These are phyloP conservation scores for Salix suchowensis DNA, from an alignment of 345 rosid species.

Conservation along the genomic window DNA sequence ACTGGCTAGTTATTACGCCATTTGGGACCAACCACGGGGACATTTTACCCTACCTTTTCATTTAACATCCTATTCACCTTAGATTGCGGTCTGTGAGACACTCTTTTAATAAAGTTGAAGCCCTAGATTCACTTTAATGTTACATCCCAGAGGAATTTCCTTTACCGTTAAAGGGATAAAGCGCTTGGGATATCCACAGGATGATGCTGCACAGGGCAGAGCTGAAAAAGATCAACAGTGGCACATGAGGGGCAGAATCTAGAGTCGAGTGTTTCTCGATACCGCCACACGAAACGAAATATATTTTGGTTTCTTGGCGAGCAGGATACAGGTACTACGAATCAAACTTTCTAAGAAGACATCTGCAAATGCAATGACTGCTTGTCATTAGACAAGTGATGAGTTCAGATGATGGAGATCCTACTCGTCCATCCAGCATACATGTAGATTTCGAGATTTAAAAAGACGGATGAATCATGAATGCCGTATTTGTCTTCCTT, in stretches of 20 bases:
- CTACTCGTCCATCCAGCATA: background rate
- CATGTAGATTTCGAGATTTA: background rate
- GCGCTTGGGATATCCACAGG: background rate
- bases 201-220: background rate
- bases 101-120: conserved; percentile 26
- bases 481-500: background rate
- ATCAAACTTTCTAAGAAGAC: background rate
- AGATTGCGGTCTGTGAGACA: conserved; percentile 27
- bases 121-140: conserved; percentile 17
- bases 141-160: conserved; percentile 4
- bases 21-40: background rate
- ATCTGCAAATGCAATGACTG: background rate
- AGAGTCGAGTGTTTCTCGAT: background rate
- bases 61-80: conserved; percentile 16
- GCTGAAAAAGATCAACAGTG: background rate
- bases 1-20: background rate
- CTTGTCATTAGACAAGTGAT: background rate
- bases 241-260: background rate
- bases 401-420: background rate
- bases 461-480: background rate
- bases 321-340: background rate
- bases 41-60: background rate
- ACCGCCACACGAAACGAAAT: background rate
- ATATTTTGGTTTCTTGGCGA: background rate
- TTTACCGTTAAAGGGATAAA: background rate